Evolutionary conservation across 2,329 filamentous ascomycete genomes (phyloP).

Genomic region (Penicillium frequentans): DNA sequence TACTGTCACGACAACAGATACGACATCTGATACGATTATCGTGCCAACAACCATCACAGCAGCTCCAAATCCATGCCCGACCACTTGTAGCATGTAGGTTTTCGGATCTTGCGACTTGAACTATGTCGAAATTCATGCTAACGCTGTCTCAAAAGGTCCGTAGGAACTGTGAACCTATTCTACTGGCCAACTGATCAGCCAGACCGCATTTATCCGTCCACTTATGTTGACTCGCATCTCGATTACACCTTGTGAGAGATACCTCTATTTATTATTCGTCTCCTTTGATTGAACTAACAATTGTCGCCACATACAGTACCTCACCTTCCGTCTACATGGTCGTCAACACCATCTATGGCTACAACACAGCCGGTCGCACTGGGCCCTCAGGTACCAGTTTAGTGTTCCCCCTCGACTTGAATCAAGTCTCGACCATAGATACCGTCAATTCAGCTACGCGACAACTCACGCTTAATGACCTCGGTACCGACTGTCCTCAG

Average conservation of each 20-base stretch:
- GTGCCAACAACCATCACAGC: constrained; percentile 14
- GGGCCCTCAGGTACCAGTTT: constrained; percentile 17
- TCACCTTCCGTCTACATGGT: constrained; percentile 19
- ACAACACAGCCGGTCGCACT: constrained; percentile 12
- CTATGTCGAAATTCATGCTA: not conserved
- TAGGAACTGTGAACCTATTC: constrained; percentile 15
- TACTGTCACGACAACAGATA: not conserved
- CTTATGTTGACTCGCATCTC: constrained; percentile 13
- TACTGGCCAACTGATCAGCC: constrained; percentile 15
- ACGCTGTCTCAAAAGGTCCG: constrained; percentile 8
- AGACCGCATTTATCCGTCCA: constrained; percentile 9
- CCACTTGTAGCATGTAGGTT: constrained; percentile 15
- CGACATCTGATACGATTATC: not conserved
- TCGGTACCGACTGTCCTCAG: constrained; percentile 16
- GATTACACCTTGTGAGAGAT: constrained; percentile 12
- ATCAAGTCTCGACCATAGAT: constrained; percentile 15
- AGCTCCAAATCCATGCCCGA: constrained; percentile 16
- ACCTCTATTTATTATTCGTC: not conserved
- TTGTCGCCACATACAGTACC: constrained; percentile 1
- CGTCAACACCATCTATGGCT: constrained; percentile 13
- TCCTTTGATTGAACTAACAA: not conserved
- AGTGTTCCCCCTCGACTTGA: constrained; percentile 12
- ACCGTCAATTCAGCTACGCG: constrained; percentile 7
- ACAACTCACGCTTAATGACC: constrained; percentile 14
- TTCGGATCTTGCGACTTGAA: not conserved